Evolutionary conservation across 176 grass and related monocot species (phyloP).

Genomic region (Oryza glumipatula): DNA sequence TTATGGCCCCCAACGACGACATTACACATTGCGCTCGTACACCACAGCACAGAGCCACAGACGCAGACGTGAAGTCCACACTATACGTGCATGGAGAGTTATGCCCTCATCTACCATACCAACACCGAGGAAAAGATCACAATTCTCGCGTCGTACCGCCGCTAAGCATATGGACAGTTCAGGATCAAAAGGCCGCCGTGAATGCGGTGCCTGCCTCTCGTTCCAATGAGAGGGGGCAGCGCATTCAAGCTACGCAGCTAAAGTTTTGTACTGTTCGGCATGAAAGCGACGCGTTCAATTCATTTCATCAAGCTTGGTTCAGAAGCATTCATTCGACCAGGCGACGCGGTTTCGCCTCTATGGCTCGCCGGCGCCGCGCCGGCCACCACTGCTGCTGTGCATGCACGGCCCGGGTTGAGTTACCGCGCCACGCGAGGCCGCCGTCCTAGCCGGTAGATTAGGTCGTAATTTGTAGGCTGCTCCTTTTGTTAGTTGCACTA

Average conservation of each 20-base stretch:
- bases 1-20: not conserved
- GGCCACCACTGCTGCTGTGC: not conserved
- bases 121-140: not conserved
- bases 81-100: conserved; percentile 20
- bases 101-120: conserved; percentile 27
- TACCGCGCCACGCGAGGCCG: conserved; percentile 2
- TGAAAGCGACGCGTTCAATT: conserved; percentile 1
- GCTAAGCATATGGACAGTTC: not conserved
- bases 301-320: not conserved
- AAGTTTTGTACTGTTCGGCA: conserved; percentile 19
- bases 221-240: conserved; percentile 36
- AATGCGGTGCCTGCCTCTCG: conserved; percentile 39
- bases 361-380: not conserved
- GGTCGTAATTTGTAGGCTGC: not conserved
- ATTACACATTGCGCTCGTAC: not conserved
- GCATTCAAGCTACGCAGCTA: conserved; percentile 46
- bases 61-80: not conserved
- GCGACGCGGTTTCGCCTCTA: conserved; percentile 22
- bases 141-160: not conserved
- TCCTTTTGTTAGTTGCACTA: conserved; percentile 26
- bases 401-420: not conserved
- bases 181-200: conserved; percentile 29
- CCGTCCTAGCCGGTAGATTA: conserved; percentile 35
- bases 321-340: conserved; percentile 15
- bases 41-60: not conserved